Evolutionary conservation across 2,329 filamentous ascomycete species (phyloP), one percentile per base, ranked within the genome.

Genomic region (Aspergillus sp.): DNA sequence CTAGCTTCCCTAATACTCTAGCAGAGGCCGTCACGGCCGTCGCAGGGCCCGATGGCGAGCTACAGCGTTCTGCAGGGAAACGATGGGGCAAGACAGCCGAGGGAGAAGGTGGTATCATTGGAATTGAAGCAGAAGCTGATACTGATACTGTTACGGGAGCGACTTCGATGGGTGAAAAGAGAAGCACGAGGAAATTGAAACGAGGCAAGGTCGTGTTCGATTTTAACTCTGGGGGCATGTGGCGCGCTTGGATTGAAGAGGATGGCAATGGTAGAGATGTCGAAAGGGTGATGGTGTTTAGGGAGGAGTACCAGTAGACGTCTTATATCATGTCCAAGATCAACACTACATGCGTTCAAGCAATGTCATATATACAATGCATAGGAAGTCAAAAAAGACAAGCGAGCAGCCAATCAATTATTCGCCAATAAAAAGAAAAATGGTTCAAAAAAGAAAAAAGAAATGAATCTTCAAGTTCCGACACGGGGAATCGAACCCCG

Each of bases 221-320:
- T 55, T 90, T 84, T 62, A 95, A 95, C 61, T 93, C 86, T 54
- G 86, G 83, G 5, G 90, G 90, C 0, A 90, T 95, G 86, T 93
- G 90, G 59, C 77, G 89, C 13, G 88, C 88, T 0, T 91, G 85
- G 69, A 69, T 75, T 40, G 73, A 78, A 44, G 64, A 69, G 38
- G 57, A 61, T 19, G 52, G 43, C 8, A 41, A 58, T 50, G 62
- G 59, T 5, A 50, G 52, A 30, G 61, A 67, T 9, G 41, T 53
- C 19, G 67, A 71, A 49, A 59, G 53, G 38, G 62, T 71, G 10
- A 71, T 71, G 68, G 70, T 72, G 1, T 73, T 72, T 44, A 61
- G 59, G 43, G 66, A 67, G 28, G 61, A 68, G 36, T 70, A 71
- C 47, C 34, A 45, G 35, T 57, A 52, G 27, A 7, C 12, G 12